A percentile compares a stretch with the other conserved stretches of the same genome.
Conservation (phyloP, 2,329 filamentous ascomycete species). For the Epichloe sylvatica region DNA sequence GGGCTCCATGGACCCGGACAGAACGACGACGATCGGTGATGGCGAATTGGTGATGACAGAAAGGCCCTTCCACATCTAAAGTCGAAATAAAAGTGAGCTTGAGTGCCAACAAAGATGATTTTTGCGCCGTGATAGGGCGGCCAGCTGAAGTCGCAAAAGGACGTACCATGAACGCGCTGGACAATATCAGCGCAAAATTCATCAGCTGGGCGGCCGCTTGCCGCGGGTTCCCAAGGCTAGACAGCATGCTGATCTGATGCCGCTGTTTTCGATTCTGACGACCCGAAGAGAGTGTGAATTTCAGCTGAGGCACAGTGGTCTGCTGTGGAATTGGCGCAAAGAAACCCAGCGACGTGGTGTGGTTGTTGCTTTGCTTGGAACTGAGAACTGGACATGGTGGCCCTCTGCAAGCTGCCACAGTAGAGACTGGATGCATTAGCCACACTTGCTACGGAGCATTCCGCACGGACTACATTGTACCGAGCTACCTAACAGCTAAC, state of each 20-base stretch:
- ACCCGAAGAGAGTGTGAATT: background rate
- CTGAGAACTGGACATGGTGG: slow-evolving; percentile 16
- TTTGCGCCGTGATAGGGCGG: background rate
- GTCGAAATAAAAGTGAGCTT: background rate
- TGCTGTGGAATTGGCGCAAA: background rate
- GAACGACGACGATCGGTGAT: slow-evolving; percentile 69
- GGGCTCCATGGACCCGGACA: slow-evolving; percentile 73
- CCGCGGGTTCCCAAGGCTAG: slow-evolving; percentile 58
- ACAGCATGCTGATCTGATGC: slow-evolving; percentile 40
- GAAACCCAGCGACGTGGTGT: background rate
- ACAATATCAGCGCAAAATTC: slow-evolving; percentile 82
- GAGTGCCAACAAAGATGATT: no score
- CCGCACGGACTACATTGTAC: no score
- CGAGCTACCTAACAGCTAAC: background rate
- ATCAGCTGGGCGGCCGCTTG: slow-evolving; percentile 70
- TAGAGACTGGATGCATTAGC: background rate
- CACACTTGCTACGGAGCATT: background rate
- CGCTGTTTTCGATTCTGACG: background rate
- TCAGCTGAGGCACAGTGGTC: background rate
- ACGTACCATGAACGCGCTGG: slow-evolving; percentile 75
- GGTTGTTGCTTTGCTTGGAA: background rate
- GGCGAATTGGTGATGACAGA: slow-evolving; percentile 63
- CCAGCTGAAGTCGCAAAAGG: background rate
- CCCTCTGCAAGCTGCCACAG: slow-evolving; percentile 3
- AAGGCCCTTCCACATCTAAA: slow-evolving; percentile 72